phyloP scores from a whole-genome alignment of 305 asterid species.

The Nicotiana rustica region DNA sequence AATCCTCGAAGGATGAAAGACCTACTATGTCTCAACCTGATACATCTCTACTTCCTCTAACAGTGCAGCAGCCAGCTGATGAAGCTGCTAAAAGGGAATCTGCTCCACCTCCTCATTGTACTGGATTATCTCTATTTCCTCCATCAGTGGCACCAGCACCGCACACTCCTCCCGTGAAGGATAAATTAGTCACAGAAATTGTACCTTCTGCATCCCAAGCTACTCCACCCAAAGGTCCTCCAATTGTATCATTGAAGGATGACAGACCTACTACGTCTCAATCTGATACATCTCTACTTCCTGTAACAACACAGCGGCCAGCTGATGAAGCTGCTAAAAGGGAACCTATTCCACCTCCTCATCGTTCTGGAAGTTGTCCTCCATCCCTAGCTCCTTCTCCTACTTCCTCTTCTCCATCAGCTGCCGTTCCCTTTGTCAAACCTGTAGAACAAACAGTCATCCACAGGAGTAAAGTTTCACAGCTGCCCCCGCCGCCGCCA shows the following conservation, averaged over 20 bases:
- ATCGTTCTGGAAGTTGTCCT: constrained; percentile 34
- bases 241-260: constrained; percentile 47
- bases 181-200: constrained; percentile 45
- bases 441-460: constrained; percentile 32
- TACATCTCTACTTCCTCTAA: constrained; percentile 42
- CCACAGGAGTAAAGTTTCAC: constrained; percentile 17
- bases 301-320: constrained; percentile 34
- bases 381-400: constrained; percentile 43
- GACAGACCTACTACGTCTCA: constrained; percentile 32
- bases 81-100: constrained; percentile 36
- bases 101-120: constrained; percentile 40
- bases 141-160: constrained; percentile 44
- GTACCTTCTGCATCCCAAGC: constrained; percentile 45
- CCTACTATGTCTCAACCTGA: constrained; percentile 34
- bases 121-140: constrained; percentile 37
- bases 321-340: constrained; percentile 40
- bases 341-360: constrained; percentile 40
- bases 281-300: constrained; percentile 45
- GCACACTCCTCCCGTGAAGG: constrained; percentile 50
- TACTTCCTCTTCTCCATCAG: constrained; percentile 42
- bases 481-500: background rate
- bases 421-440: constrained; percentile 36
- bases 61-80: constrained; percentile 37
- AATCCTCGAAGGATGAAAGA: constrained; percentile 45
- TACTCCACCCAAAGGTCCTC: constrained; percentile 45